Conservation (phyloP, 306 rosid genomes). For the Lupinus albus region DNA sequence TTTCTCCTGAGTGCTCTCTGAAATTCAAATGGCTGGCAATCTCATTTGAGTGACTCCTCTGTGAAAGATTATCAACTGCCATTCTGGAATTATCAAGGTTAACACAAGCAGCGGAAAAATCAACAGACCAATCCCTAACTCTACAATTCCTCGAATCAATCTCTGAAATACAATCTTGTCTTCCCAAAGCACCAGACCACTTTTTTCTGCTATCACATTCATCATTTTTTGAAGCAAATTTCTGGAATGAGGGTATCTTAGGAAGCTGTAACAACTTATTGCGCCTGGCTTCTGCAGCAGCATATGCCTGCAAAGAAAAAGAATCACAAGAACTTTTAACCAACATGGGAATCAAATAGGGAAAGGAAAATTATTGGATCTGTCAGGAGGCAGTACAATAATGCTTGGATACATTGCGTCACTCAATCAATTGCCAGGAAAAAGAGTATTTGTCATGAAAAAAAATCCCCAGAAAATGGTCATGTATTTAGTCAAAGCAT, state of each 20-base stretch:
- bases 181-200: slow-evolving; percentile 84
- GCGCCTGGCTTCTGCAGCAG: slow-evolving; percentile 89
- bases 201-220: slow-evolving; percentile 76
- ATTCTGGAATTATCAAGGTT: slow-evolving; percentile 77
- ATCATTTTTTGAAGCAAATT: slow-evolving; percentile 85
- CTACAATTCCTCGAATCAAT: slow-evolving; percentile 95
- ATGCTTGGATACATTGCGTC: background rate
- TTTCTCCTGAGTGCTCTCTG: slow-evolving; percentile 97
- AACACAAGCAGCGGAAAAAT: slow-evolving; percentile 89
- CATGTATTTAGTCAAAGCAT: slow-evolving; percentile 9
- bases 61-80: slow-evolving; percentile 85
- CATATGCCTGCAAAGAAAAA: slow-evolving; percentile 78
- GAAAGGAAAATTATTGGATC: slow-evolving; percentile 27
- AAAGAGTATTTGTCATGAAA: background rate
- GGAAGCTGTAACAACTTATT: slow-evolving; percentile 78
- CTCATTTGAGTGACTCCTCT: slow-evolving; percentile 93
- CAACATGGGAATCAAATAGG: slow-evolving; percentile 32
- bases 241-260: slow-evolving; percentile 95
- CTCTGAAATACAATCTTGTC: slow-evolving; percentile 94
- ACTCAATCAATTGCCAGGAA: background rate
- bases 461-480: background rate
- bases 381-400: slow-evolving; percentile 5
- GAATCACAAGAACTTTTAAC: slow-evolving; percentile 26
- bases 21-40: slow-evolving; percentile 77
- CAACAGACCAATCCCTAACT: slow-evolving; percentile 98